Percentiles rank a stretch among this genome's conserved stretches.
Evolutionary conservation across 371 early-diverging fungal genomes (phyloP).

Genomic region (Nosema granulosis): DNA sequence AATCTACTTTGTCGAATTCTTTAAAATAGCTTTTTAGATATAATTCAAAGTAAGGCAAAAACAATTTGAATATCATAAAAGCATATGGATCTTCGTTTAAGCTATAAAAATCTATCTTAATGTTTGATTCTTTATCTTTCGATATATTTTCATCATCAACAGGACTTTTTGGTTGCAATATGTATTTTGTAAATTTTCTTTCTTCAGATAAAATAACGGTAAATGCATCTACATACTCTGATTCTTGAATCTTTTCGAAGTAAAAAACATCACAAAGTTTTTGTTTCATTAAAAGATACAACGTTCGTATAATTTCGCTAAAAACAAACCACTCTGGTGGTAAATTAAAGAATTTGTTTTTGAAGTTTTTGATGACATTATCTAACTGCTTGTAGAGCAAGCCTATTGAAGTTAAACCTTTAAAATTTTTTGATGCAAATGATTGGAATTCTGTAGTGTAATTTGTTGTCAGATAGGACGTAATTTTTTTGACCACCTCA

Average conservation of each 20-base stretch:
- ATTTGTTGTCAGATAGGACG: constrained; percentile 19
- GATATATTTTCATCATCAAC: not conserved
- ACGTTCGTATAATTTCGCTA: constrained; percentile 1
- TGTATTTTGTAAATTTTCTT: constrained; percentile 19
- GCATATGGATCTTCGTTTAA: constrained; percentile 15
- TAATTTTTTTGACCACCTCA: constrained; percentile 10
- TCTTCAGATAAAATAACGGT: constrained; percentile 30
- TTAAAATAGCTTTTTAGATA: constrained; percentile 35
- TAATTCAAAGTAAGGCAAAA: constrained; percentile 40
- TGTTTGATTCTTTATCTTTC: not conserved
- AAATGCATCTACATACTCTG: constrained; percentile 22
- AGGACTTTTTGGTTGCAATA: constrained; percentile 31
- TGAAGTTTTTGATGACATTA: constrained; percentile 19
- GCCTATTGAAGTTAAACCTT: constrained; percentile 27
- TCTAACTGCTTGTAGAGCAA: constrained; percentile 34
- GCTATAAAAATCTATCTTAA: not conserved
- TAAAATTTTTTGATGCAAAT: constrained; percentile 30
- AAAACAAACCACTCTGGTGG: constrained; percentile 54
- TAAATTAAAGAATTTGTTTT: constrained; percentile 31
- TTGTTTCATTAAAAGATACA: constrained; percentile 47
- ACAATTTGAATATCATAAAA: constrained; percentile 49
- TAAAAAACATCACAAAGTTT: constrained; percentile 53
- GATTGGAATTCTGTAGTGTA: constrained; percentile 22
- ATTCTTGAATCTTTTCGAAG: constrained; percentile 19
- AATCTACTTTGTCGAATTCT: not conserved